Base-by-base conservation (phyloP, 2,329 filamentous ascomycete species). In the Tolypocladium inflatum region DNA sequence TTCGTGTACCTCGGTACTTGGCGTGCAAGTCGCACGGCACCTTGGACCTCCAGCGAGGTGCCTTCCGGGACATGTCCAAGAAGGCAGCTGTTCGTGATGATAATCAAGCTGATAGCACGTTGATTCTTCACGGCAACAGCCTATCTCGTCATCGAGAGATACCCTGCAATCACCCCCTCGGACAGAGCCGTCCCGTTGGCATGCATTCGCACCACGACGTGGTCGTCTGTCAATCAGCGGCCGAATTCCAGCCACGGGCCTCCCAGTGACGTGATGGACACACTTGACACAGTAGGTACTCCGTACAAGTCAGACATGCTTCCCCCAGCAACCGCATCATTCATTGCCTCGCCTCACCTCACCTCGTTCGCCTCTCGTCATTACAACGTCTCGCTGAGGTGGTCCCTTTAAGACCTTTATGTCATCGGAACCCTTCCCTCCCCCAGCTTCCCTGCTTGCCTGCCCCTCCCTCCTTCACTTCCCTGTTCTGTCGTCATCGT, bases 251-350 rank as follows among this genome's bases (percentile, higher is more conserved):
- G 53, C 53, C 53, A 55, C 53, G 26, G 38, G 35, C n/a, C 10
- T 19, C 17, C 45, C 54, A 45, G 60, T 62, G 62, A 63, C 62
- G 60, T 62, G 51, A 63, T 62, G 52, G 58, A 63, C 43, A 35
- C 26, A 30, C 15, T 33, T n/a, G n/a, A 50, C 26, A 10, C n/a
- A n/a, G n/a, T 33, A 33, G 11, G 48, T 50, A 33, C 45, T n/a
- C 26, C 17, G 48, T n/a, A 35, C 48, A 51, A 10, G 45, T 23
- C 45, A 33, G 26, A 26, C 26, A 13, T 30, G 45, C 21, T 23
- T 48, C 15, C 45, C 45, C 23, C 15, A 50, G 45, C 45, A 50
- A 60, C 51, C 42, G 48, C 55, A 56, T 33, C 39, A 19, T 21
- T 6, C 19, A 21, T 45, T 42, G 21, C 19, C 42, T 37, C 39